Evolutionary conservation across 352 stramenopile species (phyloP).

Genomic region (Globisporangium canariense): DNA sequence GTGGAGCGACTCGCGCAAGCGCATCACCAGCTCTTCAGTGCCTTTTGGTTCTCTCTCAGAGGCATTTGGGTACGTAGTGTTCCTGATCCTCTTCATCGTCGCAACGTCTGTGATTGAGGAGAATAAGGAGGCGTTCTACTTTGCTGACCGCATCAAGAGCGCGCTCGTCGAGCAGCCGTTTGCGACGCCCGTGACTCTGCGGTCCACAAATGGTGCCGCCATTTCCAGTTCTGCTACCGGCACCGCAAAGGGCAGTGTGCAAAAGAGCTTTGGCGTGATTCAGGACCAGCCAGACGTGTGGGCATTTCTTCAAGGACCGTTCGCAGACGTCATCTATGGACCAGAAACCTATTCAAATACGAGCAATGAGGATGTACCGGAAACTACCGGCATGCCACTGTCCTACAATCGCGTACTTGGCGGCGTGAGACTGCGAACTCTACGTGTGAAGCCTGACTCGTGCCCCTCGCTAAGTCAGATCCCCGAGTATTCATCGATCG

Average conservation of each 20-base stretch:
- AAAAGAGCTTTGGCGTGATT: slow-evolving; percentile 49
- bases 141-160: slow-evolving; percentile 46
- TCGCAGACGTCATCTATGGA: slow-evolving; percentile 55
- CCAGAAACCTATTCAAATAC: slow-evolving; percentile 1
- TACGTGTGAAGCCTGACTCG: slow-evolving; percentile 51
- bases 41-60: slow-evolving; percentile 56
- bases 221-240: not conserved
- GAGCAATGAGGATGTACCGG: slow-evolving; percentile 2
- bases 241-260: slow-evolving; percentile 15
- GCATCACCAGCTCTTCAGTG: slow-evolving; percentile 29
- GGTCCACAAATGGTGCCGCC: slow-evolving; percentile 13
- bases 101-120: slow-evolving; percentile 46
- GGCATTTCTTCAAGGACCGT: slow-evolving; percentile 58
- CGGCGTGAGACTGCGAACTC: slow-evolving; percentile 48
- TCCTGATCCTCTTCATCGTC: slow-evolving; percentile 57
- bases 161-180: slow-evolving; percentile 51
- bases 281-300: slow-evolving; percentile 58
- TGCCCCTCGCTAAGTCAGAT: slow-evolving; percentile 46
- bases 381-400: slow-evolving; percentile 28
- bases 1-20: slow-evolving; percentile 20
- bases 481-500: slow-evolving; percentile 54
- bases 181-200: slow-evolving; percentile 19
- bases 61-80: slow-evolving; percentile 42
- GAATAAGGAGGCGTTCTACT: slow-evolving; percentile 57
- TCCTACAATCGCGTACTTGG: slow-evolving; percentile 52